Base-by-base conservation (phyloP, 805 yeast species). In the Citeromyces matritensis region DNA sequence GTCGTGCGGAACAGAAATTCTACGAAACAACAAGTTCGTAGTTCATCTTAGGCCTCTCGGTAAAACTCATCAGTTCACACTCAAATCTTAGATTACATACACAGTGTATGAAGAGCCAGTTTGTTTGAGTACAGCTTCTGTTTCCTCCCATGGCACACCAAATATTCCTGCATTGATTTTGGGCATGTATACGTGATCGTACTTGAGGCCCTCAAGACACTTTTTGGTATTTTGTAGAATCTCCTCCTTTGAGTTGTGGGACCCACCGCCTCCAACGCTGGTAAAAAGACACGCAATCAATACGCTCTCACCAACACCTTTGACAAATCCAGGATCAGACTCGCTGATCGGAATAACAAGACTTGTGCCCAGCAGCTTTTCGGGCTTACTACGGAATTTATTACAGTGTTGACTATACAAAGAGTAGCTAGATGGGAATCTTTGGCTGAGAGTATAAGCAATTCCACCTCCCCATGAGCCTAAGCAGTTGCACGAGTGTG, bases 381-480 rank as follows among this genome's bases (percentile, higher is more conserved):
- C 25, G 1, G 55, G 50, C 13, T 33, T 34, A 3, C 42, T 30
- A 9, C 31, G 11, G 17, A 39, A 37, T 6, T 42, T 29, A 5
- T 35, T 30, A 44, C 81, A 73, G 40, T 61, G 57, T 2, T 49
- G 41, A 10, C 46, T 39, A 42, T 83, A 80, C 4, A 42, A 39
- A 29, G 47, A 39, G 41, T 68, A 78, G 4, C 88, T 68, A 2
- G 56, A 43, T 2, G 83, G 85, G 47, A 63, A 82, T 29, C 55
- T 49, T 11, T 41, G 33, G 15, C 61, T 65, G 43, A 83, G 69
- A 15, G 53, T 65, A 3, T 58, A 58, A 0, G 94, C 94, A 2
- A 83, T 67, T 0, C 94, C 95, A 3, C 82, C 88, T 4, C 91
- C 91, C 94, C 94, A 83, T 2, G 60, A 44, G 0, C 94, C 94